Evolutionary conservation across 202 grass and related monocot species (phyloP).

Genomic region (Miscanthus sacchariflorus): DNA sequence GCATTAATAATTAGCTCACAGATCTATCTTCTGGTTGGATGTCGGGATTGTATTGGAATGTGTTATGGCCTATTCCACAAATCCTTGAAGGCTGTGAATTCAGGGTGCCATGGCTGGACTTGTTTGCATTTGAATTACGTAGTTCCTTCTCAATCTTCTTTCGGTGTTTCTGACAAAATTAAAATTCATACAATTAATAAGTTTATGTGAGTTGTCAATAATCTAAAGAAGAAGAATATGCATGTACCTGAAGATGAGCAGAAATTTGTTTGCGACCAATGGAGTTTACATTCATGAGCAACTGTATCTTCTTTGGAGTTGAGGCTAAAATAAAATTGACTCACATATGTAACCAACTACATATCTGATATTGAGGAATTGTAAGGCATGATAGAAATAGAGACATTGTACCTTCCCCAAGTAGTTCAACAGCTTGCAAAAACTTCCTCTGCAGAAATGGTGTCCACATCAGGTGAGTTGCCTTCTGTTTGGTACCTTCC

Average conservation of each 20-base stretch:
- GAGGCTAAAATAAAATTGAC: constrained; percentile 36
- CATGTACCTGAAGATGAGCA: constrained; percentile 34
- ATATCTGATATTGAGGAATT: neutral
- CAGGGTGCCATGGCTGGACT: neutral
- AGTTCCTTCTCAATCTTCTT: constrained; percentile 9
- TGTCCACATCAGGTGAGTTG: constrained; percentile 33
- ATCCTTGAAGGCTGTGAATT: neutral
- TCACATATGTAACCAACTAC: neutral
- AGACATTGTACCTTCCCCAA: constrained; percentile 34
- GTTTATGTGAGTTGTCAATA: neutral
- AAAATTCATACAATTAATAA: neutral
- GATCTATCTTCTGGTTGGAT: neutral
- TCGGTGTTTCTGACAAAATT: constrained; percentile 13
- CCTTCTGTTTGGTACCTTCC: constrained; percentile 1
- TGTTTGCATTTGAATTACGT: neutral
- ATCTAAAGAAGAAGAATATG: neutral
- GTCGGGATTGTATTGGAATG: neutral
- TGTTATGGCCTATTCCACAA: neutral
- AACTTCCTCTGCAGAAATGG: constrained; percentile 45
- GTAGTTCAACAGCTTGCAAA: constrained; percentile 28
- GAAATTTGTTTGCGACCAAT: constrained; percentile 27
- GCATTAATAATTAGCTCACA: constrained; percentile 12
- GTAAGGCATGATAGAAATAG: neutral
- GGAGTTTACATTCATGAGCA: constrained; percentile 24
- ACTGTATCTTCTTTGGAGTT: constrained; percentile 24